Evolutionary conservation across 2,329 filamentous ascomycete species (phyloP).

Genomic region (Moelleriella libera): DNA sequence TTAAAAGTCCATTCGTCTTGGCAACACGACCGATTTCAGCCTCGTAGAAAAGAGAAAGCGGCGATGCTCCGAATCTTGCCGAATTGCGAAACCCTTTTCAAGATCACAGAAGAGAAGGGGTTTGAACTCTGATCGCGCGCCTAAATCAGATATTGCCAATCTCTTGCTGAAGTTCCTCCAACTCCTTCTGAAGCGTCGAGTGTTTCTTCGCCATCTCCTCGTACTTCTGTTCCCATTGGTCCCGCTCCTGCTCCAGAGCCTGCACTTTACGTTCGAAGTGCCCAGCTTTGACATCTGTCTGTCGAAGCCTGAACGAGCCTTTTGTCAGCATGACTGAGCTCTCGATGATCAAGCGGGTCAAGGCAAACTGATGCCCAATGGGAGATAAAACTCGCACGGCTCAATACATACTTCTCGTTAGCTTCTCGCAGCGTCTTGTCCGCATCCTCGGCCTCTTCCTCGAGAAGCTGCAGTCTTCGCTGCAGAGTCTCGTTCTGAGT

Average conservation of each 20-base stretch:
- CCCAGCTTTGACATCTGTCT: constrained; percentile 97
- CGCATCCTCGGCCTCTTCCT: constrained; percentile 94
- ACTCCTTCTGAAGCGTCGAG: constrained; percentile 68
- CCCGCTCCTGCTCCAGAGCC: constrained; percentile 79
- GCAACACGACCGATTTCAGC: too few species aligned
- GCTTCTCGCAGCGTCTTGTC: constrained; percentile 94
- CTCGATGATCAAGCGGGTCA: background rate
- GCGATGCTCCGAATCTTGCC: background rate
- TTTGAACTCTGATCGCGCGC: constrained; percentile 8
- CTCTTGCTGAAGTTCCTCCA: constrained; percentile 80
- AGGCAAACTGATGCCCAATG: background rate
- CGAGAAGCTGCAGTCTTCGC: constrained; percentile 85
- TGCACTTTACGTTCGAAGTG: constrained; percentile 99
- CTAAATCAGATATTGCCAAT: constrained; percentile 75
- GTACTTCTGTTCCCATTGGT: constrained; percentile 95
- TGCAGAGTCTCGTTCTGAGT: constrained; percentile 85
- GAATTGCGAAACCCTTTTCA: background rate
- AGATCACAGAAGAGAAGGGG: constrained; percentile 4
- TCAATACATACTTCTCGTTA: constrained; percentile 79
- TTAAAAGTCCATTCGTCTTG: too few species aligned
- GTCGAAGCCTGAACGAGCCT: constrained; percentile 58
- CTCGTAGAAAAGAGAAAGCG: too few species aligned
- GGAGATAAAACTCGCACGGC: constrained; percentile 1
- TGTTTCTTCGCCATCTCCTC: constrained; percentile 96
- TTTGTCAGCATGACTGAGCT: constrained; percentile 6